Conservation (phyloP, 495 filamentous ascomycete species). For the Penicillium cataractarum region DNA sequence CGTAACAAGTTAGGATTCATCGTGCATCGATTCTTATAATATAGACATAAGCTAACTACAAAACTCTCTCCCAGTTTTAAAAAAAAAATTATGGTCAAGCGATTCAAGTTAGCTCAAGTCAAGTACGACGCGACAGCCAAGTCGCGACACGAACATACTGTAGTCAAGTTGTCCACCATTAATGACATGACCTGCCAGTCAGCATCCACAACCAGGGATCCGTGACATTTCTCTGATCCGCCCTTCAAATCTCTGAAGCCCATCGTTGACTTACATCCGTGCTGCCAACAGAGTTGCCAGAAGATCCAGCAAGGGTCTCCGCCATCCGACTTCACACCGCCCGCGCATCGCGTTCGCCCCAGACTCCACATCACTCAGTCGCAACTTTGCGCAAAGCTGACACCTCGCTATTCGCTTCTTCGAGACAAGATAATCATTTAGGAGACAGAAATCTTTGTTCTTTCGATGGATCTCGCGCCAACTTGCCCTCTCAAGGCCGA, state of each 20-base stretch:
- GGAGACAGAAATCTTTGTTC: background rate
- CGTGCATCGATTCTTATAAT: no score
- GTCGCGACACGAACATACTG: background rate
- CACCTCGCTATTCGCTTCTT: background rate
- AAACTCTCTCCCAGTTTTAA: no score
- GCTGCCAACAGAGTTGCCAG: background rate
- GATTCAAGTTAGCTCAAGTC: background rate
- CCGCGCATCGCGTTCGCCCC: conserved; percentile 17
- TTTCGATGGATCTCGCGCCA: conserved; percentile 19
- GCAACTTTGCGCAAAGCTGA: background rate
- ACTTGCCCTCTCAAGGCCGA: conserved; percentile 14
- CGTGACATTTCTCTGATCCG: background rate
- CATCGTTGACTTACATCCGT: background rate
- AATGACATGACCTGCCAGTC: background rate
- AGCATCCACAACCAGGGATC: background rate
- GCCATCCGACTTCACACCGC: conserved; percentile 17
- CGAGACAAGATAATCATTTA: background rate
- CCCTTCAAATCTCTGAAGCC: background rate
- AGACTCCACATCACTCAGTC: background rate
- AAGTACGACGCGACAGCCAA: no score
- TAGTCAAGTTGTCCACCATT: background rate
- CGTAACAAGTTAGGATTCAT: no score
- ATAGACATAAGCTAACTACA: no score
- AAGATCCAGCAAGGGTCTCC: background rate
- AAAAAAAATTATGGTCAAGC: no score